A percentile compares a stretch with the other conserved stretches of the same genome.
Evolutionary conservation across 345 rosid genomes (phyloP).

Genomic region (Noccaea bulbosa): DNA sequence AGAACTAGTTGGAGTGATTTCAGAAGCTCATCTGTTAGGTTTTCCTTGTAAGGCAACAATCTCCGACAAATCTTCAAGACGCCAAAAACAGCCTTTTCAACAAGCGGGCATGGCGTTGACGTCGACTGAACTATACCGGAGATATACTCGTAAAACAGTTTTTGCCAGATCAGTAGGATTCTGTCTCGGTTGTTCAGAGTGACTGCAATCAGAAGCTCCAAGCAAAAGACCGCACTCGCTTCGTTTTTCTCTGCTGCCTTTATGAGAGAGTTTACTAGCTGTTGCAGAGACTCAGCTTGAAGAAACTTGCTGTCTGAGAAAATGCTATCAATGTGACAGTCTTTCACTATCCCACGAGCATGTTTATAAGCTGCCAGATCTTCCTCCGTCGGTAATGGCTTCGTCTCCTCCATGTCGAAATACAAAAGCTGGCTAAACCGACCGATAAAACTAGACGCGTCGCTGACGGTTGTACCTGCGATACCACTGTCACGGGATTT

Average conservation of each 20-base stretch:
- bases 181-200: constrained; percentile 77
- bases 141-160: constrained; percentile 63
- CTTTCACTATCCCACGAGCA: constrained; percentile 58
- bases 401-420: constrained; percentile 72
- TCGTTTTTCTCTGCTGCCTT: constrained; percentile 58
- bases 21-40: constrained; percentile 70
- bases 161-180: constrained; percentile 70
- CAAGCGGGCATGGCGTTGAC: constrained; percentile 59
- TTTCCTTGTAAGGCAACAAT: constrained; percentile 76
- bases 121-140: constrained; percentile 66
- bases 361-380: constrained; percentile 59
- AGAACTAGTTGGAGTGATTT: constrained; percentile 72
- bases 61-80: constrained; percentile 73
- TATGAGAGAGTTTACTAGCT: constrained; percentile 63
- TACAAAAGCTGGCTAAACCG: constrained; percentile 72
- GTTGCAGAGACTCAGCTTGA: constrained; percentile 67
- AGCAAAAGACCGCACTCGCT: constrained; percentile 61
- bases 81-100: constrained; percentile 79
- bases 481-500: constrained; percentile 41
- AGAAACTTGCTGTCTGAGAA: constrained; percentile 79
- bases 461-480: constrained; percentile 39
- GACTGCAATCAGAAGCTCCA: constrained; percentile 69
- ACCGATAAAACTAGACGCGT: constrained; percentile 66
- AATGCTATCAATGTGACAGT: constrained; percentile 64
- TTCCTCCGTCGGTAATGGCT: constrained; percentile 57